A percentile compares a stretch with the other conserved stretches of the same genome.
phyloP scores from a whole-genome alignment of 495 filamentous ascomycete species.

The Hyphodiscus hymeniophilus region DNA sequence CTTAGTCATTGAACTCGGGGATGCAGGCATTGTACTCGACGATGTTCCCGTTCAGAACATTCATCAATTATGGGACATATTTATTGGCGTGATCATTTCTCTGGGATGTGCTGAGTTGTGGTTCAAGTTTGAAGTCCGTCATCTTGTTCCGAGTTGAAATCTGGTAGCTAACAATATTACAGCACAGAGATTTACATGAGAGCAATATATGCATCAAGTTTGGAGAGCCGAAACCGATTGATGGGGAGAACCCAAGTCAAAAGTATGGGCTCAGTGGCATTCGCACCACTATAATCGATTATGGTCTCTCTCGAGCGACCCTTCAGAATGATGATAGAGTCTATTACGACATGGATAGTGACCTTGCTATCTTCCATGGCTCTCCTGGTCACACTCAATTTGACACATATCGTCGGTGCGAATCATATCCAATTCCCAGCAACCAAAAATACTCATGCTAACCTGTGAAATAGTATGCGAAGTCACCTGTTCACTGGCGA shows the following conservation, averaged over 20 bases:
- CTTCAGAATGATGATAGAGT: conserved; percentile 19
- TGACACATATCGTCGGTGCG: conserved; percentile 24
- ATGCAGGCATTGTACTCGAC: conserved; percentile 75
- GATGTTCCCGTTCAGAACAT: conserved; percentile 43
- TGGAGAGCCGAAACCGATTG: too few relatives aligned
- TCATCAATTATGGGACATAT: conserved; percentile 73
- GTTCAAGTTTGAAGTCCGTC: conserved; percentile 72
- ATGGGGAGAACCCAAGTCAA: too few relatives aligned
- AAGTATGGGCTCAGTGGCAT: conserved; percentile 50
- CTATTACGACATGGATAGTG: conserved; percentile 43
- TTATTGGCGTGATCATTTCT: conserved; percentile 71
- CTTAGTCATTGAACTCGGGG: conserved; percentile 78
- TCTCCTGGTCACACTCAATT: conserved; percentile 17
- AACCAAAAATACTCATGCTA: background rate
- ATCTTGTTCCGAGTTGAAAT: too few relatives aligned
- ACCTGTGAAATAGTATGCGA: conserved; percentile 33
- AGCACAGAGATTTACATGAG: conserved; percentile 82
- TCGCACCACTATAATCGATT: conserved; percentile 81
- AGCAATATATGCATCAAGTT: conserved; percentile 89
- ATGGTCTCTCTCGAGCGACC: conserved; percentile 68
- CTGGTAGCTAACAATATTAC: too few relatives aligned
- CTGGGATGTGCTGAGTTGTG: conserved; percentile 67
- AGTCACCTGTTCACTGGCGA: conserved; percentile 34
- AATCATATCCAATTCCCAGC: background rate
- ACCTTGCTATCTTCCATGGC: conserved; percentile 37